Evolutionary conservation across 2,329 filamentous ascomycete genomes (phyloP).

Genomic region (Epichloe amarillans): DNA sequence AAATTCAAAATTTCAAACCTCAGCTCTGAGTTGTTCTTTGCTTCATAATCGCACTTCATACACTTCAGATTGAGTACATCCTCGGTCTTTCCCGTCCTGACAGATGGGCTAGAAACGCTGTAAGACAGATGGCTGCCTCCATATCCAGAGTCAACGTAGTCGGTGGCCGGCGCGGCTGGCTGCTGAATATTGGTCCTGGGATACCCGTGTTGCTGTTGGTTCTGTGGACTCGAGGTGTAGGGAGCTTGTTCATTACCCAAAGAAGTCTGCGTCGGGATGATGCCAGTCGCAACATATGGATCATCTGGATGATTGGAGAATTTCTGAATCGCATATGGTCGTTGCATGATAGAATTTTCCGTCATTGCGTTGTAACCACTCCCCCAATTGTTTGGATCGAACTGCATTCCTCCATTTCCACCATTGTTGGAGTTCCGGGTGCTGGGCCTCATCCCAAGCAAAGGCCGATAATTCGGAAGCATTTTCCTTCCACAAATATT

Average conservation of each 20-base stretch:
- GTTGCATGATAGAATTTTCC: background rate
- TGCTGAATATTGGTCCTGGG: slow-evolving; percentile 16
- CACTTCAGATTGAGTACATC: background rate
- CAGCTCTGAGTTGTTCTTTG: slow-evolving; percentile 7
- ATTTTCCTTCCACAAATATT: background rate
- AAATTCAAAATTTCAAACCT: background rate
- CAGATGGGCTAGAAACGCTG: slow-evolving; percentile 30
- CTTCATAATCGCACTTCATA: background rate
- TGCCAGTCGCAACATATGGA: slow-evolving; percentile 1
- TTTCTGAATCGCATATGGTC: slow-evolving; percentile 1
- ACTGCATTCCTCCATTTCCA: background rate
- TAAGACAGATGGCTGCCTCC: slow-evolving; percentile 25
- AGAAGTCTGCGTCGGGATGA: background rate
- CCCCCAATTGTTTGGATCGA: background rate
- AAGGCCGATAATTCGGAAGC: background rate
- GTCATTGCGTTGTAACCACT: background rate
- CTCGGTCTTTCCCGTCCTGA: slow-evolving; percentile 20
- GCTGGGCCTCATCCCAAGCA: background rate
- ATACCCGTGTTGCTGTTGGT: background rate
- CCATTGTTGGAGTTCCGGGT: background rate
- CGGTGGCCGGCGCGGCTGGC: slow-evolving; percentile 10
- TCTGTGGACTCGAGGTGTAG: background rate
- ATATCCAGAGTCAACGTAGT: slow-evolving; percentile 32
- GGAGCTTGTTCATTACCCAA: background rate
- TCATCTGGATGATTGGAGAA: slow-evolving; percentile 1